These are phyloP conservation scores for Mycena pura DNA, from an alignment of 768 basidiomycete species.

Conservation along the genomic window DNA sequence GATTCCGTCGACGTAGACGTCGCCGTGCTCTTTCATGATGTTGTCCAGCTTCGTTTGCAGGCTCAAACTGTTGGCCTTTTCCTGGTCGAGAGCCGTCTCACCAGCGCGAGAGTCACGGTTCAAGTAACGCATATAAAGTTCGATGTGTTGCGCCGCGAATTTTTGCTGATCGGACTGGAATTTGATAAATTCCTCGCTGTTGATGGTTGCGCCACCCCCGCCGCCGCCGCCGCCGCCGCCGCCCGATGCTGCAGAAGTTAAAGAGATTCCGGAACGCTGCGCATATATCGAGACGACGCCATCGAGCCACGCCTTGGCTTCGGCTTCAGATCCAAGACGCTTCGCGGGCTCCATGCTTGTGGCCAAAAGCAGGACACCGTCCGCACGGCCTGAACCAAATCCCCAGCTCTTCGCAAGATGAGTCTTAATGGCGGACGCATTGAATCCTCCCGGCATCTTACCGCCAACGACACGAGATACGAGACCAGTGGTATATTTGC, in stretches of 20 bases:
- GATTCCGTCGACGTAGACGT: constrained; percentile 91
- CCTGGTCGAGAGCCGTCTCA: constrained; percentile 86
- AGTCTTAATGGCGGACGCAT: constrained; percentile 86
- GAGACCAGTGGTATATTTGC: constrained; percentile 92
- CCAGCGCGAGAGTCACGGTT: constrained; percentile 92
- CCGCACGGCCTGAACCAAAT: constrained; percentile 87
- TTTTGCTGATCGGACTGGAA: constrained; percentile 94
- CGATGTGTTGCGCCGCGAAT: constrained; percentile 92
- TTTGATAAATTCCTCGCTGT: constrained; percentile 97
- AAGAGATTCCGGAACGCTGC: constrained; percentile 84
- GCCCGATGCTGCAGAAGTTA: constrained; percentile 71
- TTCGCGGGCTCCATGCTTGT: constrained; percentile 95
- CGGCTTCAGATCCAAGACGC: constrained; percentile 87
- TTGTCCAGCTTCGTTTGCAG: constrained; percentile 90
- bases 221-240: constrained; percentile 66
- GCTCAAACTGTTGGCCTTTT: constrained; percentile 72
- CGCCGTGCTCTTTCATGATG: constrained; percentile 92
- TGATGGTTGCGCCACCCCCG: constrained; percentile 90
- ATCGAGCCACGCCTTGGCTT: constrained; percentile 95
- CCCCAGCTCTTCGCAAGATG: constrained; percentile 95
- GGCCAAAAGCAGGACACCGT: constrained; percentile 88
- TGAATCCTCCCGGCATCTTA: constrained; percentile 99
- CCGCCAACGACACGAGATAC: constrained; percentile 90
- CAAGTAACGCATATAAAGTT: constrained; percentile 97
- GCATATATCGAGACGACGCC: constrained; percentile 84